A percentile compares a stretch with the other conserved stretches of the same genome.
These are phyloP conservation scores for Calocera viscosa DNA, from an alignment of 768 basidiomycete species.

Conservation along the genomic window DNA sequence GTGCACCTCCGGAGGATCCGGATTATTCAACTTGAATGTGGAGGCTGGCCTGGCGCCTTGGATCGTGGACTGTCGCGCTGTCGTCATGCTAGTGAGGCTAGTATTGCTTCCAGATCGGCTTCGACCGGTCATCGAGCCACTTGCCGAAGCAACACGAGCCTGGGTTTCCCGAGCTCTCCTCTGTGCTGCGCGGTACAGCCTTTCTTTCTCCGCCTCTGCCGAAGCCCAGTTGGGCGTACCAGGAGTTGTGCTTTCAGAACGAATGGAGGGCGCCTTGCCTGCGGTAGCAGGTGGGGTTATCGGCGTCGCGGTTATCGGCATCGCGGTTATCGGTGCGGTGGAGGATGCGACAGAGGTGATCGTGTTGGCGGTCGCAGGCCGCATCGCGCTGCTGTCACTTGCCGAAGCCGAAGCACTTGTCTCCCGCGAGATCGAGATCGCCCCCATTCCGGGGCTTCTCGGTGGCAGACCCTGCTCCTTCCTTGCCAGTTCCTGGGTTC, in stretches of 20 bases:
- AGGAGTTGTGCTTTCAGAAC: conserved; percentile 14
- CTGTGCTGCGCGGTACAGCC: conserved; percentile 16
- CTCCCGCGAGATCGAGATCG: not conserved
- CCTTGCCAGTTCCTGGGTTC: conserved; percentile 2
- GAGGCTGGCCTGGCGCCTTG: not conserved
- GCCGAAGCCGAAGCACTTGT: conserved; percentile 9
- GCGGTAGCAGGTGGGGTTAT: not conserved
- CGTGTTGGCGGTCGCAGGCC: not conserved
- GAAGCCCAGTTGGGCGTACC: conserved; percentile 31
- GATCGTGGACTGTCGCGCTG: not conserved
- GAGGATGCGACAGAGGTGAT: conserved; percentile 1
- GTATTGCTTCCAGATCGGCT: not conserved
- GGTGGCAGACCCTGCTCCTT: not conserved
- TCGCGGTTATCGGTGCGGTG: not conserved
- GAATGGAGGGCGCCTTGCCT: not conserved
- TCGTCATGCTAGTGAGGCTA: not conserved
- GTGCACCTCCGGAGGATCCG: not conserved
- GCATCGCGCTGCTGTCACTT: not conserved
- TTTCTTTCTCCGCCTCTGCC: conserved; percentile 17
- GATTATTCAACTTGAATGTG: conserved; percentile 1
- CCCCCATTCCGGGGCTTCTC: not conserved
- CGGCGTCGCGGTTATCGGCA: not conserved
- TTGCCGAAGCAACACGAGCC: not conserved
- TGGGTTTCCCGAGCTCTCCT: conserved; percentile 7
- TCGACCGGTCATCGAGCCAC: not conserved